phyloP scores from a whole-genome alignment of 2,329 filamentous ascomycete genomes.

The Gyromitra esculenta region DNA sequence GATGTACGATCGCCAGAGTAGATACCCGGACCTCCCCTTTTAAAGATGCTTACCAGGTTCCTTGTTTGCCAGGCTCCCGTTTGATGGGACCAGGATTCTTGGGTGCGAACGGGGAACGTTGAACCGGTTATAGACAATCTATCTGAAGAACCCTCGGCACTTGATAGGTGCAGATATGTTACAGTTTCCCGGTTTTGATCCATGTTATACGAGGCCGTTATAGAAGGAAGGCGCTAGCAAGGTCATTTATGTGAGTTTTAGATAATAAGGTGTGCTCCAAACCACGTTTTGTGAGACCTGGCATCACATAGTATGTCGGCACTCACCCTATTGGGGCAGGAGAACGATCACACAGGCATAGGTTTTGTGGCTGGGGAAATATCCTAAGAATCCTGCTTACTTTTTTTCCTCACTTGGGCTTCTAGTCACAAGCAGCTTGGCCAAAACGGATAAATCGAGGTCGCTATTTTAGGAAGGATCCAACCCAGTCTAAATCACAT shows the following conservation, averaged over 20 bases:
- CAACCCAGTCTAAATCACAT: neutral
- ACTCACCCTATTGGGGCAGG: constrained; percentile 1
- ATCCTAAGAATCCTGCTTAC: neutral
- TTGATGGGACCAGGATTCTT: neutral
- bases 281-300: neutral
- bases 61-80: neutral
- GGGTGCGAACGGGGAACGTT: neutral
- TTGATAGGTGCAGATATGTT: neutral
- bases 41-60: neutral
- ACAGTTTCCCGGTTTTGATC: neutral
- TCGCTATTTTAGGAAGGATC: neutral
- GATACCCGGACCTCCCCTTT: neutral
- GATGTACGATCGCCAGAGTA: neutral
- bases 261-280: neutral
- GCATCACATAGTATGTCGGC: neutral
- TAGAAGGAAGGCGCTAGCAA: neutral
- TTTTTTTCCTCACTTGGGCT: constrained; percentile 1
- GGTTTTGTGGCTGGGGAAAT: neutral
- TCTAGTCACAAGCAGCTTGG: neutral
- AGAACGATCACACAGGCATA: neutral
- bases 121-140: constrained; percentile 2
- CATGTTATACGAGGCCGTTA: constrained; percentile 9
- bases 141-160: neutral
- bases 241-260: neutral
- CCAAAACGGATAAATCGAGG: neutral